Percentiles rank a stretch among this genome's conserved stretches.
Conservation (phyloP, 1,284 basidiomycete species). For the Sanghuangporus weigelae region DNA sequence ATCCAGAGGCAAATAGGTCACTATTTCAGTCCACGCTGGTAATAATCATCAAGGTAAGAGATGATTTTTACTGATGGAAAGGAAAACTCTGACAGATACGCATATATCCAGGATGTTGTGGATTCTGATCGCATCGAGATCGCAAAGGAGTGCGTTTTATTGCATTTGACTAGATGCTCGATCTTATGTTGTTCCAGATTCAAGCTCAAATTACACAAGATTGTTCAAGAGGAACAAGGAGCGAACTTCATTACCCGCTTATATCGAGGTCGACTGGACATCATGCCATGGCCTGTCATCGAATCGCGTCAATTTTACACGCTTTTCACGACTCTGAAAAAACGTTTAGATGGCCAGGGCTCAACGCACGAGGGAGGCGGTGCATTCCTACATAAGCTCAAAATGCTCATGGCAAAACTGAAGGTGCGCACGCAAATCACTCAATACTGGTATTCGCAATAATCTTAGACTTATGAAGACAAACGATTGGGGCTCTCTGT, state of each 20-base stretch:
- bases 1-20: slow-evolving; percentile 51
- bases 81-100: neutral
- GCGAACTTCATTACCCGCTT: slow-evolving; percentile 56
- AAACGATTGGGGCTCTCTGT: slow-evolving; percentile 59
- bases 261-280: slow-evolving; percentile 48
- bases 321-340: slow-evolving; percentile 43
- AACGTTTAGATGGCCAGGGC: slow-evolving; percentile 40
- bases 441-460: neutral
- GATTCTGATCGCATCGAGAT: slow-evolving; percentile 53
- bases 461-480: slow-evolving; percentile 30
- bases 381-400: slow-evolving; percentile 51
- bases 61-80: neutral
- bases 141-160: slow-evolving; percentile 41
- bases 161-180: neutral
- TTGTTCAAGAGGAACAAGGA: slow-evolving; percentile 54
- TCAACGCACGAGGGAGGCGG: slow-evolving; percentile 46
- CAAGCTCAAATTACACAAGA: slow-evolving; percentile 46
- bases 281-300: slow-evolving; percentile 64
- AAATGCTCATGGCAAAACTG: slow-evolving; percentile 61
- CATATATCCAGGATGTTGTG: slow-evolving; percentile 44
- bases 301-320: slow-evolving; percentile 54
- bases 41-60: slow-evolving; percentile 55
- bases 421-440: slow-evolving; percentile 36
- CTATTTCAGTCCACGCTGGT: slow-evolving; percentile 55
- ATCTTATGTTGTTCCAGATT: slow-evolving; percentile 33